phyloP scores from a whole-genome alignment of 31 red algal species.

The Bonnemaisonia californica region DNA sequence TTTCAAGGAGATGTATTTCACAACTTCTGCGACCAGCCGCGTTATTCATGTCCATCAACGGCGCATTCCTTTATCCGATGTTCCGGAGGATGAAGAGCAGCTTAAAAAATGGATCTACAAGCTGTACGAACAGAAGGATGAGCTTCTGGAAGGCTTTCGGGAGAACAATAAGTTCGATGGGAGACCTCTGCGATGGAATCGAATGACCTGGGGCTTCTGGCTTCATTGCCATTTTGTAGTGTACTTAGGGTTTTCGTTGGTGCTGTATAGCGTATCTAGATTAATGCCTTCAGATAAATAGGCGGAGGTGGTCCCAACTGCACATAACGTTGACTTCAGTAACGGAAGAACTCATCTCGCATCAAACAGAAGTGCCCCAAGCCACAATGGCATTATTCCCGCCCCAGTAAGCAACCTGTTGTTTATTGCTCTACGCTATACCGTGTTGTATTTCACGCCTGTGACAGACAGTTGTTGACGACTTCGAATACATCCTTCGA shows the following conservation, averaged over 20 bases:
- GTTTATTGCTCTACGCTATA: not conserved
- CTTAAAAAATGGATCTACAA: slow-evolving; percentile 77
- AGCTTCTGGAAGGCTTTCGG: slow-evolving; percentile 56
- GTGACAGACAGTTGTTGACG: slow-evolving; percentile 70
- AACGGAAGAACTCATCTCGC: too few species aligned
- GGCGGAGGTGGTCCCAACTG: too few species aligned
- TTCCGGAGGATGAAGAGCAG: slow-evolving; percentile 60
- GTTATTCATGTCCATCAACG: slow-evolving; percentile 83
- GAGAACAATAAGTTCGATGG: slow-evolving; percentile 62
- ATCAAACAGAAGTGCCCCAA: too few species aligned
- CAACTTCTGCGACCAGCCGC: slow-evolving; percentile 21
- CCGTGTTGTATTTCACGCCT: slow-evolving; percentile 16
- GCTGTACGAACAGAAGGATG: slow-evolving; percentile 82
- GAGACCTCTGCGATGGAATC: slow-evolving; percentile 56
- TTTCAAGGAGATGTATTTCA: slow-evolving; percentile 58
- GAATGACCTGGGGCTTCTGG: slow-evolving; percentile 54
- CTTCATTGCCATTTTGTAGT: slow-evolving; percentile 40
- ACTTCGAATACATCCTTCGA: slow-evolving; percentile 94
- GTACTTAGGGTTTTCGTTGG: slow-evolving; percentile 20
- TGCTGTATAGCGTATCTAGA: not conserved
- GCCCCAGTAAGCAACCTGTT: not conserved
- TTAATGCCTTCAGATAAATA: slow-evolving; percentile 12
- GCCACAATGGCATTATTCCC: not conserved
- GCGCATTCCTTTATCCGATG: slow-evolving; percentile 52
- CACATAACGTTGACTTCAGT: too few species aligned